Evolutionary conservation across 116 monocot genomes (phyloP), one percentile per base, ranked within the genome.

Genomic region (Trichopus zeylanicus): DNA sequence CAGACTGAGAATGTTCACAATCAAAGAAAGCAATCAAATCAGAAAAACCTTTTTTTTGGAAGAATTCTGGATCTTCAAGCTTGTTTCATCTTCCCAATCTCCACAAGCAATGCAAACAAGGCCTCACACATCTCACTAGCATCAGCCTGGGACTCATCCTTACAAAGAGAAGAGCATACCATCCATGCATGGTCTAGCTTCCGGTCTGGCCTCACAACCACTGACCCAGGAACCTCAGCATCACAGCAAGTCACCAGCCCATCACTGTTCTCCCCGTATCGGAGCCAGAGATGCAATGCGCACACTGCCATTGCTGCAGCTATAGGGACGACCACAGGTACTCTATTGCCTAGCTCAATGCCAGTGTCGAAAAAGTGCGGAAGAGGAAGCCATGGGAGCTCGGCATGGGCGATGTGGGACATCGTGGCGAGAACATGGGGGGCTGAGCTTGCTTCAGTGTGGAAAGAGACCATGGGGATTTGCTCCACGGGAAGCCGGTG

Each of bases 171-270:
- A 15, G 81, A 72, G 39, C 73, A 73, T 31, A 82, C 78, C 75
- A 87, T 82, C 87, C 87, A 87, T n/a, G 78, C 75, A 57, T 82
- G 82, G 51, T 87, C 70, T 34, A 79, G 62, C 67, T 79, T 87
- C 26, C 73, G 60, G 1, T 75, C 51, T 3, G 55, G 61, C n/a
- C n/a, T n/a, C n/a, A n/a, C n/a, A n/a, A n/a, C n/a, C n/a, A n/a
- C n/a, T n/a, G n/a, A n/a, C n/a, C n/a, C n/a, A n/a, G n/a, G n/a
- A n/a, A n/a, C 78, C 64, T 87, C 87, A 0, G 82, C 82, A 37
- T n/a, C n/a, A 3, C 78, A 37, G 7, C 87, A 57, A 0, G 75
- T 66, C 8, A 87, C 87, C 22, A 82, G 54, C 1, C 87, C 86
- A 19, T 86, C 86, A 20, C 86, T 86, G 1, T 29, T 51, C 57